A percentile compares a stretch with the other conserved stretches of the same genome.
phyloP scores from a whole-genome alignment of 139 green algal species.

The Coelastrella sp. region DNA sequence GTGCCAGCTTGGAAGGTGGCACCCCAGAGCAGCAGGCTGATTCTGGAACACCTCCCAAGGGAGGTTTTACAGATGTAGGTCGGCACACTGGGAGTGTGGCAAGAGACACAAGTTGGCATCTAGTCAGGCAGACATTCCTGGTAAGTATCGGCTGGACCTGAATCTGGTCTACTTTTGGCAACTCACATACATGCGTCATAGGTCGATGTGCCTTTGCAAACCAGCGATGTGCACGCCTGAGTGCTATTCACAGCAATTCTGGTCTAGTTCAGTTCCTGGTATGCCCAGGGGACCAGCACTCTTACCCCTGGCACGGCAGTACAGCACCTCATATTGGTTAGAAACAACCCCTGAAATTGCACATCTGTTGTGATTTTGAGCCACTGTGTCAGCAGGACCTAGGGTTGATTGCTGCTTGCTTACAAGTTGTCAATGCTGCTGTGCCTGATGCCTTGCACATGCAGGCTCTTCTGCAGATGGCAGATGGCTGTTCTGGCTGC shows the following conservation, averaged over 20 bases:
- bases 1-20: background rate
- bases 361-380: too few relatives aligned
- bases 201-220: too few relatives aligned
- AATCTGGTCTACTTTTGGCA: too few relatives aligned
- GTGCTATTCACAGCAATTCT: too few relatives aligned
- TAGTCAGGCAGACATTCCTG: constrained; percentile 34
- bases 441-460: background rate
- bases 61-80: constrained; percentile 54
- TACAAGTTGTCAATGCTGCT: background rate
- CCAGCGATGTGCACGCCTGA: too few relatives aligned
- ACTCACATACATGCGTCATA: too few relatives aligned
- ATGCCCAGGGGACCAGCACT: too few relatives aligned
- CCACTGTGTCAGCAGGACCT: background rate
- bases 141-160: background rate
- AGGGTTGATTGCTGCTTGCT: background rate
- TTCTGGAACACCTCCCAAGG: background rate
- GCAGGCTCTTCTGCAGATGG: background rate
- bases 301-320: too few relatives aligned
- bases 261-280: too few relatives aligned
- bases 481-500: background rate
- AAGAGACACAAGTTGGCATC: constrained; percentile 44
- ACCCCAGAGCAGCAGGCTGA: background rate
- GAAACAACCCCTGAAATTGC: too few relatives aligned
- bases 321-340: too few relatives aligned
- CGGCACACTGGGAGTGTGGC: constrained; percentile 37